Base-by-base conservation (phyloP, 2,329 filamentous ascomycete species). In the Fusarium phyllophilum region DNA sequence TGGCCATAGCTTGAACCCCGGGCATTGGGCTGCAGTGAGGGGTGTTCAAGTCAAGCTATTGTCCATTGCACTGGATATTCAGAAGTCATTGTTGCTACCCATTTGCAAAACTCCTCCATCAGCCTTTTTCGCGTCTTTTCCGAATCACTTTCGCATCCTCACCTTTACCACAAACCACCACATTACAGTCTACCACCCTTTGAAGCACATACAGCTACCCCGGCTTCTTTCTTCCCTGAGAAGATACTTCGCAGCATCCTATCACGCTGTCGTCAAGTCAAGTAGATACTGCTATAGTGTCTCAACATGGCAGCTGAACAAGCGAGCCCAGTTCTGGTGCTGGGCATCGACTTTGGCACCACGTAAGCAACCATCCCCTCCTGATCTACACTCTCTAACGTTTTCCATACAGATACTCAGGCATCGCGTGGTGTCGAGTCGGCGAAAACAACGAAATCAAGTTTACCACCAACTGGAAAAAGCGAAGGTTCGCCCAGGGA, bases 351-450 rank as follows among this genome's bases (percentile, higher is more conserved):
- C 26, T 73, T 73, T 15, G 71, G 71, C 5, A 73, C 71, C 2
- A 73, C 71, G 70, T 72, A 72, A 33, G 62, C 5, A 33, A 22
- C 17, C 14, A 12, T 6, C 36, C 34, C 2, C 3, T 45, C 29
- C 4, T 15, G 3, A 1, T 4, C 3, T 20, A 22, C 12, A 10
- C n/a, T 36, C 17, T 51, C 60, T 78, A 33, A 76, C 13, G 12
- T 31, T 6, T 10, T 17, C 5, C n/a, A 3, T 18, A 6, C 7
- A 84, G 82, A 0, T 83, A 79, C 65, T 86, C 84, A 2, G 85
- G 85, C 1, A 77, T 85, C 1, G 82, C 84, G 2, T 87, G 81
- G 77, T 79, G 81, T 8, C 75, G 74, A 31, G 78, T 78, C 0
- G 72, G 75, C 8, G 24, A 44, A 14, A 71, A 76, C 1, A 74